phyloP scores from a whole-genome alignment of 257 asterid species.

The Cruciata laevipes region DNA sequence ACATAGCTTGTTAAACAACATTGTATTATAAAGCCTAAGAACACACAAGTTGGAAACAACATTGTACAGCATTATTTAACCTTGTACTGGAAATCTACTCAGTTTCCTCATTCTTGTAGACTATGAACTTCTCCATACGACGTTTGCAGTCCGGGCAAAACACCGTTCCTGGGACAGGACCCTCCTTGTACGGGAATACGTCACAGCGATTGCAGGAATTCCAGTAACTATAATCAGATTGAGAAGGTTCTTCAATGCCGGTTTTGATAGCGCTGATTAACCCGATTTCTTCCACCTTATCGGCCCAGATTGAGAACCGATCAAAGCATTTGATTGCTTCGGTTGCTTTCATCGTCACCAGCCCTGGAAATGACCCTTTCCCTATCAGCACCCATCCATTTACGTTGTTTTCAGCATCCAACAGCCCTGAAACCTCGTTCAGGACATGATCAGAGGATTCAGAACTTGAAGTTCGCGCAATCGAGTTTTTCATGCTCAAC shows the following conservation, averaged over 20 bases:
- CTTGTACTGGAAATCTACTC: not conserved
- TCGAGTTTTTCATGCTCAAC: constrained; percentile 35
- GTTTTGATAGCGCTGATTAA: constrained; percentile 33
- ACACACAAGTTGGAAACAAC: not conserved
- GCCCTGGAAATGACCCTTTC: constrained; percentile 28
- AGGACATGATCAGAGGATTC: constrained; percentile 12
- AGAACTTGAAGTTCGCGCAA: not conserved
- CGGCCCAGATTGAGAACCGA: constrained; percentile 26
- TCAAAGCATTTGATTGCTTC: constrained; percentile 25
- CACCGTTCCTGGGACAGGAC: constrained; percentile 24
- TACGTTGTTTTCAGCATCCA: constrained; percentile 21
- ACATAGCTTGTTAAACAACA: too few species aligned
- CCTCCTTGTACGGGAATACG: constrained; percentile 48
- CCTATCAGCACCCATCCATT: constrained; percentile 51
- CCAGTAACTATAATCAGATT: constrained; percentile 5
- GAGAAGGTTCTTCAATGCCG: constrained; percentile 22
- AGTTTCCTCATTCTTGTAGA: constrained; percentile 45
- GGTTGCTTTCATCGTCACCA: constrained; percentile 27
- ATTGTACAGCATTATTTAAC: not conserved
- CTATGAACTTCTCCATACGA: constrained; percentile 46
- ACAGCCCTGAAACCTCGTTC: constrained; percentile 22
- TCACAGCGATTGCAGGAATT: constrained; percentile 30
- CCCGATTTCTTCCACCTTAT: constrained; percentile 32
- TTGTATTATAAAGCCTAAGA: too few species aligned
- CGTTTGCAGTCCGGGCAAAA: constrained; percentile 47